Percentiles rank a stretch among this genome's conserved stretches.
Conservation (phyloP, 1,139 yeast species). For the Suhomyces anneliseae region DNA sequence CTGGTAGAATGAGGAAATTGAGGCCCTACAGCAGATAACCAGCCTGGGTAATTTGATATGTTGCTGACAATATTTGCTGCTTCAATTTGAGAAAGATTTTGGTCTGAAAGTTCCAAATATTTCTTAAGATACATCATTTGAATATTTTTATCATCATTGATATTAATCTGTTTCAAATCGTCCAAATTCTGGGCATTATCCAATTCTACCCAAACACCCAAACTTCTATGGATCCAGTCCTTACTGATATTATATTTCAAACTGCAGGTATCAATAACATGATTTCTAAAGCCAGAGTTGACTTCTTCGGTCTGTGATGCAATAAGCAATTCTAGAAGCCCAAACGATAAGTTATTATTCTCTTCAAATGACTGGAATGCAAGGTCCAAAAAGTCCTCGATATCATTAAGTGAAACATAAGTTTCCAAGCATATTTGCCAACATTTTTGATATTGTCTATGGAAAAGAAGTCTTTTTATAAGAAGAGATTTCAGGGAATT, state of each 20-base stretch:
- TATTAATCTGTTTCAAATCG: slow-evolving; percentile 1
- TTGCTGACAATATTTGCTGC: background rate
- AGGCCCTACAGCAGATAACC: slow-evolving; percentile 12
- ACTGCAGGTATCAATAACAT: slow-evolving; percentile 24
- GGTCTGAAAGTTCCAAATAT: slow-evolving; percentile 2
- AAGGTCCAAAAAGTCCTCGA: slow-evolving; percentile 38
- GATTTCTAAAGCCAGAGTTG: slow-evolving; percentile 18
- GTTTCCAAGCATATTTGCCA: slow-evolving; percentile 33
- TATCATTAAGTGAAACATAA: slow-evolving; percentile 32
- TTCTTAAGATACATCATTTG: slow-evolving; percentile 11
- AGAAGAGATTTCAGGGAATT: slow-evolving; percentile 22
- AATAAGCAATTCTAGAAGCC: slow-evolving; percentile 23
- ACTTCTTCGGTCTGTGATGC: slow-evolving; percentile 16
- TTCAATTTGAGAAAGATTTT: background rate
- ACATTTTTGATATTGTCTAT: slow-evolving; percentile 29
- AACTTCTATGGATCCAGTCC: slow-evolving; percentile 7
- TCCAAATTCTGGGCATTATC: slow-evolving; percentile 9
- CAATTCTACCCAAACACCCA: slow-evolving; percentile 7
- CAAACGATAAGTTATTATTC: slow-evolving; percentile 23
- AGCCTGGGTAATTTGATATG: slow-evolving; percentile 13
- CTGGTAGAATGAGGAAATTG: slow-evolving; percentile 1
- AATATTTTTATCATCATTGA: background rate
- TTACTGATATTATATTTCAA: slow-evolving; percentile 16
- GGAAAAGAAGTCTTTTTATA: slow-evolving; percentile 31
- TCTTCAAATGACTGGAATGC: slow-evolving; percentile 20